These are phyloP conservation scores for Globisporangium sylvaticum DNA, from an alignment of 352 stramenopile genomes.

Conservation along the genomic window DNA sequence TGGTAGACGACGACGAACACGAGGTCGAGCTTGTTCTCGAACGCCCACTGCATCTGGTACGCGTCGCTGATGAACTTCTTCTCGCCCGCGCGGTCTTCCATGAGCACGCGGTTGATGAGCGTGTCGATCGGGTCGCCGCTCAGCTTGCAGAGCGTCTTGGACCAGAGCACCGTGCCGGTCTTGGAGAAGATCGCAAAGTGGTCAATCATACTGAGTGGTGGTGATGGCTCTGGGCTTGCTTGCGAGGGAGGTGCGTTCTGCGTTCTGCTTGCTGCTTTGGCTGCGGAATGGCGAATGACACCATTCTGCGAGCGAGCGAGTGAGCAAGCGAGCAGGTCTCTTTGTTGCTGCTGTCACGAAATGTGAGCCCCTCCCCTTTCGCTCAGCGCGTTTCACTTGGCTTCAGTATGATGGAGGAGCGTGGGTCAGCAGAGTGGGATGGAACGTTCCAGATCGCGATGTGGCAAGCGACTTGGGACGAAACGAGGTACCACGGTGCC, in stretches of 20 bases:
- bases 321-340: background rate
- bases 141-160: conserved; percentile 84
- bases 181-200: conserved; percentile 92
- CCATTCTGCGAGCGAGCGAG: background rate
- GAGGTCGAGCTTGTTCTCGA: conserved; percentile 90
- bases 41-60: conserved; percentile 90
- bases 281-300: conserved; percentile 1
- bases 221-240: too few species aligned
- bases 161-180: conserved; percentile 89
- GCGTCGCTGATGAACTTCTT: conserved; percentile 81
- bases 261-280: background rate
- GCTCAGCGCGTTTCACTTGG: conserved; percentile 5
- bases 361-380: conserved; percentile 2
- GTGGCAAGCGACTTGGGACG: conserved; percentile 8
- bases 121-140: conserved; percentile 82
- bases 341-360: conserved; percentile 3
- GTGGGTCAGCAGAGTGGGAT: conserved; percentile 5
- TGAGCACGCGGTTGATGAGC: conserved; percentile 87
- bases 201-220: conserved; percentile 77
- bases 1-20: conserved; percentile 92
- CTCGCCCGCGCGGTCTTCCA: conserved; percentile 86
- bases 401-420: background rate
- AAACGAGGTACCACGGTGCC: background rate
- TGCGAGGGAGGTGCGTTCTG: too few species aligned
- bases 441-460: conserved; percentile 18